These are phyloP conservation scores for Umbelopsis vinacea DNA, from an alignment of 192 early-diverging fungal species.

Conservation along the genomic window DNA sequence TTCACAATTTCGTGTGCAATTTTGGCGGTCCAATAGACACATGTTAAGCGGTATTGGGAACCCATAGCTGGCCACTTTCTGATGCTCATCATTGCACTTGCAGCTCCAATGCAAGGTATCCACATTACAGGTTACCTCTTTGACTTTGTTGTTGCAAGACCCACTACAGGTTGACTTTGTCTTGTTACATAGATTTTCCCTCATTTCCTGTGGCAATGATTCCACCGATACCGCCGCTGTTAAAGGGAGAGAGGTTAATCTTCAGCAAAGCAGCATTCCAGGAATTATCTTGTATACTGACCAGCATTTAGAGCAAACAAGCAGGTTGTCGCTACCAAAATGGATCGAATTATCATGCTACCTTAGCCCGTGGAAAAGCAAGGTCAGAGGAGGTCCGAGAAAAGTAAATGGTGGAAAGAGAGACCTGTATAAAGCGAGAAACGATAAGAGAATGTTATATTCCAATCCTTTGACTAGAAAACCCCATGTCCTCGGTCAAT, in stretches of 20 bases:
- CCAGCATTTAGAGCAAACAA: neutral
- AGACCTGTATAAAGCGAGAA: too few species aligned
- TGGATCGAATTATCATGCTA: neutral
- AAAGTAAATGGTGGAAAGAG: too few species aligned
- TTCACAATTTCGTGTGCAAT: slow-evolving; percentile 2
- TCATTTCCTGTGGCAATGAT: neutral
- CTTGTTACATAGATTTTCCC: neutral
- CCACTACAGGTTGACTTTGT: neutral
- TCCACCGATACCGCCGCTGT: slow-evolving; percentile 1
- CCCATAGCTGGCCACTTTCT: neutral
- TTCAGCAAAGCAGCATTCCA: neutral
- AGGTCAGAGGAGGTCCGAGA: neutral
- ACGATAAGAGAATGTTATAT: neutral
- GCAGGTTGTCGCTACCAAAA: neutral
- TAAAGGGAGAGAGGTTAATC: neutral
- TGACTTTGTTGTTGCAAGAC: neutral
- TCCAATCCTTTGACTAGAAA: neutral
- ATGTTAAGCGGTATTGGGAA: neutral
- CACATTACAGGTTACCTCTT: neutral
- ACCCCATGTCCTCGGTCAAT: slow-evolving; percentile 16
- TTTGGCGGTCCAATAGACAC: slow-evolving; percentile 7
- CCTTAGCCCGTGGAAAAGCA: too few species aligned
- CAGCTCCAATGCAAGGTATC: neutral
- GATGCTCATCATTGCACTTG: neutral
- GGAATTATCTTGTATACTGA: neutral